Base-by-base conservation (phyloP, 305 asterid genomes). In the Fraxinus paxiana region DNA sequence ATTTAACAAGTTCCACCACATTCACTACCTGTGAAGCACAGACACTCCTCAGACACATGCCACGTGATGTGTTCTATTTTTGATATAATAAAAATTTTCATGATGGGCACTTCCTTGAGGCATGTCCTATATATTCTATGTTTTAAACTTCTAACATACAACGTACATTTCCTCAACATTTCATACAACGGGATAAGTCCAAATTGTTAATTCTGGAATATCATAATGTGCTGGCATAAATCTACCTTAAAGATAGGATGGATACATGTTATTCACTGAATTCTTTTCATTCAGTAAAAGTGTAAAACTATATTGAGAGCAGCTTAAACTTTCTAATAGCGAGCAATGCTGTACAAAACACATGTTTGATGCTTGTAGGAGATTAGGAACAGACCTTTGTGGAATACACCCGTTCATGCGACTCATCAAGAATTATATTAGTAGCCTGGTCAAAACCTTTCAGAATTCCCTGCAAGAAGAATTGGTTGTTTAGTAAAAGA, bases 381-480 rank as follows among this genome's bases (percentile, higher is more conserved):
- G 37, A 61, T 79, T 67, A 67, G 37, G 20, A 12, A 35, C 84
- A 81, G 12, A 96, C 99, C 99, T 96, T 94, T 46, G 98, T 95
- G 81, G 99, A 95, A 88, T 95, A 95, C 12, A 95, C 99, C 61
- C 99, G 92, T 85, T 95, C 99, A 81, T 95, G 98, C 82, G 99
- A 96, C 86, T 96, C 99, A 80, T 96, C 99, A 38, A 96, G 97
- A 76, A 94, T 94, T 79, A 94, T 89, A 87, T 94, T 94, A 41
- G 97, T 94, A 43, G 98, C 98, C 88, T 94, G 97, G 82, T 94
- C 97, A 70, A 90, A 92, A 73, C 98, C 98, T 89, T 89, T 94
- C 84, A 94, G 89, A 83, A 90, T 80, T 75, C 97, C 98, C 98
- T 94, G 92, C 82, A 80, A 13, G 12, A 24, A 82, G 69, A 80